Percentiles rank a stretch among this genome's conserved stretches.
Evolutionary conservation across 495 filamentous ascomycete species (phyloP).

Genomic region (Penicillium mononematosum): DNA sequence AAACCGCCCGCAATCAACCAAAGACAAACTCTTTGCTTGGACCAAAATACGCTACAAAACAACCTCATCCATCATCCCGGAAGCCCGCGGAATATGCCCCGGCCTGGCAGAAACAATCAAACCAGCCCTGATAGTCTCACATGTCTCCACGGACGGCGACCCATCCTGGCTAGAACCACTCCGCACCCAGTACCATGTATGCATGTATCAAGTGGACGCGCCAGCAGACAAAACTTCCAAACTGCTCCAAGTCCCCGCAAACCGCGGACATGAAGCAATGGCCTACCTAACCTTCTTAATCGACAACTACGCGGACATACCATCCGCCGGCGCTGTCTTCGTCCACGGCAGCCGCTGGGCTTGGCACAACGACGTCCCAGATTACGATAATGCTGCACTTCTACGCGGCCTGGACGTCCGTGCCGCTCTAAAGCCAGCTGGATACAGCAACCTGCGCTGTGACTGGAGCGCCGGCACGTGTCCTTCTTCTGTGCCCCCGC

Average conservation of each 20-base stretch:
- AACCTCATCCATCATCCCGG: constrained; percentile 24
- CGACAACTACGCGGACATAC: constrained; percentile 62
- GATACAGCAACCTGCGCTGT: constrained; percentile 49
- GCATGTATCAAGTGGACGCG: constrained; percentile 57
- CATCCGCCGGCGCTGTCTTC: constrained; percentile 46
- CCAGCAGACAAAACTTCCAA: constrained; percentile 35
- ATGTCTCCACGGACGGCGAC: constrained; percentile 36
- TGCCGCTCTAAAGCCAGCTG: constrained; percentile 30
- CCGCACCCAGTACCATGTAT: constrained; percentile 37
- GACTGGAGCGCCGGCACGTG: constrained; percentile 47
- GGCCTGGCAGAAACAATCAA: constrained; percentile 33
- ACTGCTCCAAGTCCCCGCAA: constrained; percentile 55
- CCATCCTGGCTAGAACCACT: constrained; percentile 38
- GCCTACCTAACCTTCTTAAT: constrained; percentile 66
- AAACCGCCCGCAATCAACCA: constrained; percentile 29
- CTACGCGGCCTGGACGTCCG: constrained; percentile 34
- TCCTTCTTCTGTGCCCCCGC: constrained; percentile 28
- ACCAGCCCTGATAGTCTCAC: constrained; percentile 41
- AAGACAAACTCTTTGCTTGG: constrained; percentile 36
- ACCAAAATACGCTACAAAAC: constrained; percentile 39
- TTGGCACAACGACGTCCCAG: constrained; percentile 46
- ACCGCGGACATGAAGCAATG: constrained; percentile 69
- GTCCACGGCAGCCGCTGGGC: constrained; percentile 44
- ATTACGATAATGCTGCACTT: constrained; percentile 43
- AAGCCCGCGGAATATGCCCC: constrained; percentile 34